Evolutionary conservation across 192 early-diverging fungal species (phyloP).

Genomic region (Ambispora gerdemannii): DNA sequence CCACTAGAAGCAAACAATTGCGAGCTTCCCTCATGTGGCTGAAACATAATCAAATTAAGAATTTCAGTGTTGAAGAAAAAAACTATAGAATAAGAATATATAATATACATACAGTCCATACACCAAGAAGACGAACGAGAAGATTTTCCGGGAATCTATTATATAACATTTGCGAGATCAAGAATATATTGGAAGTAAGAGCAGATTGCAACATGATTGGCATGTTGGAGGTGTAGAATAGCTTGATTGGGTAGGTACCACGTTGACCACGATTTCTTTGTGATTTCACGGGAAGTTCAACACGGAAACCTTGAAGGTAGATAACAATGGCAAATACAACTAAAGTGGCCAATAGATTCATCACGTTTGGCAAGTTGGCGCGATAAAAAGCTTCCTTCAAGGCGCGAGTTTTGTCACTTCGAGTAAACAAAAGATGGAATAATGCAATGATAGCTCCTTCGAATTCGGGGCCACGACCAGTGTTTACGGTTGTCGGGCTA

Average conservation of each 20-base stretch:
- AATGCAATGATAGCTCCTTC: slow-evolving; percentile 96
- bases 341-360: slow-evolving; percentile 88
- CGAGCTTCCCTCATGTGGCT: slow-evolving; percentile 91
- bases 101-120: slow-evolving; percentile 68
- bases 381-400: slow-evolving; percentile 97
- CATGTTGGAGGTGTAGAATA: slow-evolving; percentile 99
- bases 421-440: slow-evolving; percentile 92
- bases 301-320: slow-evolving; percentile 99
- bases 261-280: slow-evolving; percentile 94
- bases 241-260: slow-evolving; percentile 97
- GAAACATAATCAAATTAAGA: slow-evolving; percentile 11
- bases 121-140: slow-evolving; percentile 88
- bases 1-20: slow-evolving; percentile 92
- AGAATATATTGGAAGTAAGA: slow-evolving; percentile 93
- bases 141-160: slow-evolving; percentile 97
- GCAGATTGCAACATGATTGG: slow-evolving; percentile 99
- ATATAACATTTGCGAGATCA: slow-evolving; percentile 98
- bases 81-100: slow-evolving; percentile 24
- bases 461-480: slow-evolving; percentile 96
- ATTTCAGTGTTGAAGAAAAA: slow-evolving; percentile 1
- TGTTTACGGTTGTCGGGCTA: slow-evolving; percentile 96
- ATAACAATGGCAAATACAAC: slow-evolving; percentile 85
- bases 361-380: slow-evolving; percentile 78
- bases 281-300: slow-evolving; percentile 99
- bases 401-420: slow-evolving; percentile 95